These are phyloP conservation scores for Yarrowia sp. DNA, from an alignment of 805 yeast species.

Conservation along the genomic window DNA sequence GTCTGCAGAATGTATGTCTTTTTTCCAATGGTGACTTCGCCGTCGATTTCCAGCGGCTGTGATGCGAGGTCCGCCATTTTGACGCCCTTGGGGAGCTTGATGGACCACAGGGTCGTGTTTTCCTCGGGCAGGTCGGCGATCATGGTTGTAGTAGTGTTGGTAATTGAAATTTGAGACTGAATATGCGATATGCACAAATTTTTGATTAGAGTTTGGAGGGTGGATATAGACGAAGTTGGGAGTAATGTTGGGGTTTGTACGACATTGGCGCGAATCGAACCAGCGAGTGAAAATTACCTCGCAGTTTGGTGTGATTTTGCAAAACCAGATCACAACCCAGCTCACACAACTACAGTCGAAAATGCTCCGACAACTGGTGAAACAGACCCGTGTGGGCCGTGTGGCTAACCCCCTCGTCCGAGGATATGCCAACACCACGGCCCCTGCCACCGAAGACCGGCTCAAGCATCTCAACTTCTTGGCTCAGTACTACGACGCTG, in stretches of 20 bases:
- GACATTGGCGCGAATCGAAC: neutral
- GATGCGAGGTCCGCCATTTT: constrained; percentile 9
- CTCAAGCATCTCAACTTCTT: constrained; percentile 53
- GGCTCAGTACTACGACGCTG: constrained; percentile 75
- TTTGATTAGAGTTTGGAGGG: neutral
- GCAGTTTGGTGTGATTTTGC: neutral
- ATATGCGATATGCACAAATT: constrained; percentile 11
- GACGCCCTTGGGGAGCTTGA: constrained; percentile 20
- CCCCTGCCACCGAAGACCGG: constrained; percentile 27
- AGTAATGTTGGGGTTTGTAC: too few species aligned
- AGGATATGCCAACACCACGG: constrained; percentile 2
- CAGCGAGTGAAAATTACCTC: neutral
- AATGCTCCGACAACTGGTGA: constrained; percentile 22
- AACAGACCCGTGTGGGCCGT: neutral
- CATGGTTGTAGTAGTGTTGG: neutral
- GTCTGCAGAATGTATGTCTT: neutral
- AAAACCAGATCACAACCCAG: neutral
- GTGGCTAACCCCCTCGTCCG: neutral
- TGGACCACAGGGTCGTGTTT: constrained; percentile 14
- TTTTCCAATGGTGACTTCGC: neutral
- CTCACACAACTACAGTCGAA: neutral
- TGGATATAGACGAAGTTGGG: too few species aligned
- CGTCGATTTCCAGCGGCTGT: constrained; percentile 11
- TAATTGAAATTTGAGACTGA: neutral
- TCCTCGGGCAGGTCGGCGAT: constrained; percentile 5